These are phyloP conservation scores for Phaeosphaeriaceae sp. DNA, from an alignment of 2,329 filamentous ascomycete genomes.

Conservation along the genomic window DNA sequence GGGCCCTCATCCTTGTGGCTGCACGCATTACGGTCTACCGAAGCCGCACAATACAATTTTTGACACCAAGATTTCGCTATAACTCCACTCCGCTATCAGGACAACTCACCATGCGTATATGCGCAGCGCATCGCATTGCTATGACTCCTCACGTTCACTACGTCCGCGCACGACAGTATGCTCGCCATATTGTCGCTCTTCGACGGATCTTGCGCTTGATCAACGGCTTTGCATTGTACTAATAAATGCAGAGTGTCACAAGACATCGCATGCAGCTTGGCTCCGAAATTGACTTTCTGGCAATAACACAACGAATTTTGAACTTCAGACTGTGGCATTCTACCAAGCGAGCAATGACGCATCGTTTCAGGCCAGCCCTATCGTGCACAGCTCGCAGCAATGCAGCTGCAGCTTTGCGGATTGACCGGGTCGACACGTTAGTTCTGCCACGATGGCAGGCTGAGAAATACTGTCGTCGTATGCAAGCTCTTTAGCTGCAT, in stretches of 20 bases:
- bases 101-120: constrained; percentile 49
- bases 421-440: constrained; percentile 41
- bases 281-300: constrained; percentile 3
- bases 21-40: constrained; percentile 30
- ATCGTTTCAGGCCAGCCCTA: constrained; percentile 38
- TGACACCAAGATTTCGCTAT: constrained; percentile 28
- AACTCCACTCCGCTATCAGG: constrained; percentile 37
- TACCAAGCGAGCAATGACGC: constrained; percentile 30
- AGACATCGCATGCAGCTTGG: constrained; percentile 8
- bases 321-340: constrained; percentile 3
- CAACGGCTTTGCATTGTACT: constrained; percentile 2
- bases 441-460: constrained; percentile 40
- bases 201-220: background rate
- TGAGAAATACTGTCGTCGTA: constrained; percentile 29
- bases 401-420: constrained; percentile 28
- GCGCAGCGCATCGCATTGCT: constrained; percentile 31
- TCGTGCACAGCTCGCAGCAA: constrained; percentile 27
- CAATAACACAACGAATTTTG: constrained; percentile 4
- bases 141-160: constrained; percentile 38
- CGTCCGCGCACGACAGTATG: constrained; percentile 34
- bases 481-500: constrained; percentile 44
- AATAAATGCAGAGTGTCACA: constrained; percentile 3
- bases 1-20: constrained; percentile 27
- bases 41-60: constrained; percentile 38
- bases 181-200: constrained; percentile 3